These are phyloP conservation scores for Ceratocystis ficicola DNA, from an alignment of 2,329 filamentous ascomycete genomes.

Conservation along the genomic window DNA sequence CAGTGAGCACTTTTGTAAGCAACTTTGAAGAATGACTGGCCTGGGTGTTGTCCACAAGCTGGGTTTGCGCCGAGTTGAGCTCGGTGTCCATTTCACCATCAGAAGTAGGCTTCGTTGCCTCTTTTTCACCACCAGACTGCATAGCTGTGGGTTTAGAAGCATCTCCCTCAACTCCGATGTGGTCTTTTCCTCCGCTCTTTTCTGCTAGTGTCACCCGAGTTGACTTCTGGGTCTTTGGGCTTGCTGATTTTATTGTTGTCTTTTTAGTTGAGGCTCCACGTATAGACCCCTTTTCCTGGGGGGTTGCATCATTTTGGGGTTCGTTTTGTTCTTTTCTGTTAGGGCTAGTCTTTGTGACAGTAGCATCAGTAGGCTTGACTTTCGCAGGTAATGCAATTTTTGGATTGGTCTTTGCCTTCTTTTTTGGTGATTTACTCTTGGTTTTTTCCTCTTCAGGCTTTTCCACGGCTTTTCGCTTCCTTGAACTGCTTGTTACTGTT, in stretches of 20 bases:
- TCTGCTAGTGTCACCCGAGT: background rate
- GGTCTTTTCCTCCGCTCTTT: background rate
- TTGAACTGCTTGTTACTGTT: background rate
- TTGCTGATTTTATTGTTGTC: background rate
- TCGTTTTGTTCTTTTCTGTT: background rate
- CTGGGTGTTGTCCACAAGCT: background rate
- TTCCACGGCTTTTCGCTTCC: background rate
- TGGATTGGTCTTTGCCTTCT: background rate
- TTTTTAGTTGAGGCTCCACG: background rate
- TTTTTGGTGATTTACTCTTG: background rate
- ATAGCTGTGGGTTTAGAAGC: background rate
- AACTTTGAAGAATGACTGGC: background rate
- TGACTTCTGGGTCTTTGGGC: background rate
- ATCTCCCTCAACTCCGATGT: background rate
- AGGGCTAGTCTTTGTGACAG: background rate
- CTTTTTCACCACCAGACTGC: background rate
- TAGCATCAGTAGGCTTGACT: background rate
- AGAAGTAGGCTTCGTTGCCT: background rate
- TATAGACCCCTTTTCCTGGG: background rate
- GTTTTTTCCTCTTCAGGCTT: background rate
- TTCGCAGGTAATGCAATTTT: background rate
- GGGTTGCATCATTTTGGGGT: background rate
- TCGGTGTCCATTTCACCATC: background rate
- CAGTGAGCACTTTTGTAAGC: conserved; percentile 7
- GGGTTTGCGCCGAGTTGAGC: background rate